Evolutionary conservation across 345 rosid species (phyloP), one percentile per base, ranked within the genome.

Genomic region (Citropsis articulata): DNA sequence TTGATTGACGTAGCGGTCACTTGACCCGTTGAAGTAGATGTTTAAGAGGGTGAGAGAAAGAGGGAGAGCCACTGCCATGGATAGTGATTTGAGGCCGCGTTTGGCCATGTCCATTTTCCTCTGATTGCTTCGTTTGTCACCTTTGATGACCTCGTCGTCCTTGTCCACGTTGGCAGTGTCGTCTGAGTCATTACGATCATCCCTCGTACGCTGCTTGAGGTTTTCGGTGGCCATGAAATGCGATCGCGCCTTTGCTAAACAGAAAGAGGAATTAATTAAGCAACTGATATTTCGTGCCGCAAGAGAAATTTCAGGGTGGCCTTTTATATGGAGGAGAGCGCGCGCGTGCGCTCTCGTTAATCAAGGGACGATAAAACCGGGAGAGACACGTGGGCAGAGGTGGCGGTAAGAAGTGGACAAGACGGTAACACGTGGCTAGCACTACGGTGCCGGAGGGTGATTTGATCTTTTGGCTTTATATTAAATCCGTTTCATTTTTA

Each of bases 31-130:
- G 82, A 88, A 77, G 84, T 80, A 91, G 65, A 81, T 86, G 74
- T 79, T 74, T 28, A 86, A 53, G 66, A 89, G 78, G 72, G 93
- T 86, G n/a, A 92, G 77, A 71, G 89, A 82, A 16, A 93, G 80
- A 30, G 97, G 98, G 67, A 91, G 64, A 13, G 91, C 78, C 4
- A 92, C 85, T 8, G 97, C 97, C 30, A 89, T 24, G 63, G 84
- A 77, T 7, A 95, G 84, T 2, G 98, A 89, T 71, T 83, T 84
- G 30, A 89, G 86, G 25, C 97, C 93, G 33, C 92, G 94, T 83
- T 89, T 92, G 53, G 96, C 98, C 98, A 90, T 84, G 2, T 80
- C 85, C 80, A 72, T 81, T 77, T 84, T 87, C 79, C 81, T 85
- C 50, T 45, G 4, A 45, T 45, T 13, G 69, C 85, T 86, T 24